Conservation (phyloP, 352 stramenopile genomes). For the Thalassiosira sp. region DNA sequence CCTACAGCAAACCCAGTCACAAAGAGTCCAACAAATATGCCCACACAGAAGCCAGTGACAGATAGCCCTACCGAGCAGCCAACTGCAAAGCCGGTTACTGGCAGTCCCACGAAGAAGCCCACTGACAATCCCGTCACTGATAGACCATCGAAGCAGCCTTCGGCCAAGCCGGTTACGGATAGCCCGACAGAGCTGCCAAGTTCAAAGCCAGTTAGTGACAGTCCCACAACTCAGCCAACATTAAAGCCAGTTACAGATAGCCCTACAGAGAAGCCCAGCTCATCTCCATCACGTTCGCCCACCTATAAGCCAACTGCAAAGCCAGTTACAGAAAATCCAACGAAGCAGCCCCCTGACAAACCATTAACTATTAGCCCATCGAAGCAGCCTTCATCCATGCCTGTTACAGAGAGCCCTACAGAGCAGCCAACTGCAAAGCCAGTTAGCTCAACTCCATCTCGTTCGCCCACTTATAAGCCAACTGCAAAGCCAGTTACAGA, state of each 20-base stretch:
- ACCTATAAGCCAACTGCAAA: background rate
- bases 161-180: background rate
- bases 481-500: background rate
- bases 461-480: too few species aligned
- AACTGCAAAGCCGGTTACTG: background rate
- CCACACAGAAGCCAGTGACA: background rate
- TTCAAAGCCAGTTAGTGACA: background rate
- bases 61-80: background rate
- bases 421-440: too few species aligned
- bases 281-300: background rate
- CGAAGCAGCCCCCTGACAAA: background rate
- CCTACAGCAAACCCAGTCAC: background rate
- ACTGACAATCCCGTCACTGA: background rate
- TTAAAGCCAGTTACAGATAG: background rate
- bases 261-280: background rate
- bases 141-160: background rate
- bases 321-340: background rate
- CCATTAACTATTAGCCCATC: background rate
- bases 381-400: background rate
- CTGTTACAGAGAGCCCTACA: background rate
- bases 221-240: background rate
- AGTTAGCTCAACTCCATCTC: too few species aligned
- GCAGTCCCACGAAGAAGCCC: background rate
- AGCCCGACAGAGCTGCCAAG: background rate
- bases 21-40: background rate